phyloP scores from a whole-genome alignment of 2,329 filamentous ascomycete species.

The Ceratocystis destructans region DNA sequence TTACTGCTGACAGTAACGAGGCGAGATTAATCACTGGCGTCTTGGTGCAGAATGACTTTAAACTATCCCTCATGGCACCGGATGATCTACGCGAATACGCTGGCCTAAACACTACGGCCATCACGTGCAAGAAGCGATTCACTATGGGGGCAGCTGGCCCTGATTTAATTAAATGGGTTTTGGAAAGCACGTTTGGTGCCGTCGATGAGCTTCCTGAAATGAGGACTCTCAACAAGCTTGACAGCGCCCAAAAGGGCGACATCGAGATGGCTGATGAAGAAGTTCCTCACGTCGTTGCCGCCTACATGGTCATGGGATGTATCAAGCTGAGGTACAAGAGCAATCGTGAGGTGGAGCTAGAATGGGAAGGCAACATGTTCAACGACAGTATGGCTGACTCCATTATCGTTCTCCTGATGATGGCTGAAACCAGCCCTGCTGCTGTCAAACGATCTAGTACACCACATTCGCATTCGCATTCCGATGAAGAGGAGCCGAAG shows the following conservation, averaged over 20 bases:
- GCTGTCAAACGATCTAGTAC: constrained; percentile 61
- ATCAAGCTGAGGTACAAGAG: constrained; percentile 65
- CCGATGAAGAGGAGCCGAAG: constrained; percentile 26
- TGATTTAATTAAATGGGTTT: constrained; percentile 82
- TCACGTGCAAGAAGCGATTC: constrained; percentile 82
- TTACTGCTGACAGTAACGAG: constrained; percentile 25
- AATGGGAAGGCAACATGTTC: constrained; percentile 96
- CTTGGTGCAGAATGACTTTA: constrained; percentile 93
- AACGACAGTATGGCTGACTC: constrained; percentile 98
- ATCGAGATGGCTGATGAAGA: constrained; percentile 52
- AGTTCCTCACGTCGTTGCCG: constrained; percentile 38
- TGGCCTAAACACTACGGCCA: constrained; percentile 88
- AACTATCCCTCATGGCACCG: constrained; percentile 90
- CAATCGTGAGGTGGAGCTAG: constrained; percentile 71
- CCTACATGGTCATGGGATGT: constrained; percentile 76
- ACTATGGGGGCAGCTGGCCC: constrained; percentile 77
- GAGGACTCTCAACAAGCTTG: constrained; percentile 29
- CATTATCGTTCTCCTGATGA: constrained; percentile 81
- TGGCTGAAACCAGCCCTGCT: constrained; percentile 84
- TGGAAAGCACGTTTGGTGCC: constrained; percentile 85
- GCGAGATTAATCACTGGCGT: constrained; percentile 64
- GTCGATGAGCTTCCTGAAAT: constrained; percentile 56
- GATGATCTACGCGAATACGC: constrained; percentile 94
- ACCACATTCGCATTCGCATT: constrained; percentile 27
- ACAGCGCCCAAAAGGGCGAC: constrained; percentile 26